Conservation (phyloP, 192 early-diverging fungal species). For the Podila epicladia region DNA sequence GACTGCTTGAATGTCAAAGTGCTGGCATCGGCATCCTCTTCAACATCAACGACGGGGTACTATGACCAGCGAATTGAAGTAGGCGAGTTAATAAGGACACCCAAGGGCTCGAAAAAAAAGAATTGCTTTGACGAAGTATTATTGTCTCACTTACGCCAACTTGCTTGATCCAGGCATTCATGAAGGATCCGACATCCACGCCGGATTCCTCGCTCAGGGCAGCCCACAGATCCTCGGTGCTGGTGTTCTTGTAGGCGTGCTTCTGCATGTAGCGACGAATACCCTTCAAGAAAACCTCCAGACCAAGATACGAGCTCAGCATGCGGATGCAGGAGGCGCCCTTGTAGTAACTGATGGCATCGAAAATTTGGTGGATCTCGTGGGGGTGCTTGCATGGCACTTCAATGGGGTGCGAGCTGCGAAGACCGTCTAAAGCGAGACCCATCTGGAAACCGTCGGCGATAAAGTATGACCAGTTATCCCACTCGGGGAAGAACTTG, state of each 20-base stretch:
- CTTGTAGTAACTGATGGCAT: conserved; percentile 91
- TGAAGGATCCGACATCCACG: conserved; percentile 82
- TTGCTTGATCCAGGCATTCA: conserved; percentile 89
- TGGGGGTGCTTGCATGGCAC: conserved; percentile 85
- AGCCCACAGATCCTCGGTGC: conserved; percentile 89
- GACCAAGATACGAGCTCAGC: conserved; percentile 81
- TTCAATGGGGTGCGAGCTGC: conserved; percentile 92
- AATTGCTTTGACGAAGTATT: background rate
- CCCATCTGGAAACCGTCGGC: conserved; percentile 80
- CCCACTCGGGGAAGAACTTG: conserved; percentile 94
- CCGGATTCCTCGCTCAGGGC: conserved; percentile 83
- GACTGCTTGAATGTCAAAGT: conserved; percentile 76
- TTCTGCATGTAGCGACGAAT: conserved; percentile 81
- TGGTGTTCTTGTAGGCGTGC: conserved; percentile 87
- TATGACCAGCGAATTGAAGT: conserved; percentile 9
- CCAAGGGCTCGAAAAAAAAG: background rate
- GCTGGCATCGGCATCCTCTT: conserved; percentile 58
- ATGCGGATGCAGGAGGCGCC: conserved; percentile 95
- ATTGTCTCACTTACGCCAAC: conserved; percentile 66
- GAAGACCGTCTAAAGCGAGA: conserved; percentile 82
- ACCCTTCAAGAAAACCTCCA: conserved; percentile 76
- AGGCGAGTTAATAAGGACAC: too few relatives aligned
- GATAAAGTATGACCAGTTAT: conserved; percentile 91
- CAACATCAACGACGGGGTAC: conserved; percentile 85
- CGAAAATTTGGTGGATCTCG: conserved; percentile 96